Conservation (phyloP, 345 rosid species). For the Ailanthus altissimus region DNA sequence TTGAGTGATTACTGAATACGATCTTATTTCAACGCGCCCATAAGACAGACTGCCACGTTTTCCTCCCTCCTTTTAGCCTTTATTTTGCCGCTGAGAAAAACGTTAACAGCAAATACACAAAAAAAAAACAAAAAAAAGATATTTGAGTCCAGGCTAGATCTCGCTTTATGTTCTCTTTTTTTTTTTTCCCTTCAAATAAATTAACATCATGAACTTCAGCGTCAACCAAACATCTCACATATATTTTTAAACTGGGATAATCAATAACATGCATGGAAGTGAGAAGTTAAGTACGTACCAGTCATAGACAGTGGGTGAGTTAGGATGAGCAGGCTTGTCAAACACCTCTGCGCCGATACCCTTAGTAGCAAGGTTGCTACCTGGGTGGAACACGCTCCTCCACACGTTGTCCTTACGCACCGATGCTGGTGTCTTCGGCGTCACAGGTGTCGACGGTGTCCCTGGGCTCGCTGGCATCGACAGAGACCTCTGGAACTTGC, state of each 20-base stretch:
- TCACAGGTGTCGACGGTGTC: conserved; percentile 66
- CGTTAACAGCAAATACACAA: background rate
- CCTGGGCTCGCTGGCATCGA: conserved; percentile 65
- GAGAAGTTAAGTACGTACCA: conserved; percentile 44
- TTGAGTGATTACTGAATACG: conserved; percentile 19
- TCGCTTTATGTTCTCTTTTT: background rate
- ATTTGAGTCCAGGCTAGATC: conserved; percentile 3
- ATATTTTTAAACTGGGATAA: background rate
- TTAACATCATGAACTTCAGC: background rate
- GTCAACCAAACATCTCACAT: background rate
- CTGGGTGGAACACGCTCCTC: conserved; percentile 97
- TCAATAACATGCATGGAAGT: background rate
- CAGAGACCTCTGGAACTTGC: conserved; percentile 53
- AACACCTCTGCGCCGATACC: conserved; percentile 59
- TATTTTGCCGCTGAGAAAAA: conserved; percentile 43
- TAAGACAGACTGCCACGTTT: conserved; percentile 51
- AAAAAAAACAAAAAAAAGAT: background rate
- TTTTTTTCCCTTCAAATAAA: background rate
- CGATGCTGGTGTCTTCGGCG: conserved; percentile 62
- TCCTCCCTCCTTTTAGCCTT: conserved; percentile 49
- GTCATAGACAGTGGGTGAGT: conserved; percentile 94
- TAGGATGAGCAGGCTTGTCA: conserved; percentile 74
- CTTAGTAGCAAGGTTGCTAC: conserved; percentile 87
- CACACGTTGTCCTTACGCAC: conserved; percentile 85
- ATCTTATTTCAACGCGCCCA: conserved; percentile 56